Conservation (phyloP, 176 grass and related monocot genomes). For the Bonia amplexicaulis region DNA sequence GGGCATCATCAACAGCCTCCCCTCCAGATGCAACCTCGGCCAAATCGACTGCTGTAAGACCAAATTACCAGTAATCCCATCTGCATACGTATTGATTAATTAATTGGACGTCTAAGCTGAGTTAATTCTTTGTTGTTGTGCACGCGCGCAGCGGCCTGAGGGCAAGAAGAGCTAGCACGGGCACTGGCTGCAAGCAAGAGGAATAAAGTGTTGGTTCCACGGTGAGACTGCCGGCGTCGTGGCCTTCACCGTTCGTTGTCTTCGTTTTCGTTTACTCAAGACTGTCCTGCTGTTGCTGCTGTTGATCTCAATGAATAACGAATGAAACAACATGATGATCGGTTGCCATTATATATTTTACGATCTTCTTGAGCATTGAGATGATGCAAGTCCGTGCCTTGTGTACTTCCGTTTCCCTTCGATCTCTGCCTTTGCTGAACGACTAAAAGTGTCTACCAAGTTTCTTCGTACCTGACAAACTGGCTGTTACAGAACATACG, state of each 20-base stretch:
- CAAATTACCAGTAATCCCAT: neutral
- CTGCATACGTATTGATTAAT: neutral
- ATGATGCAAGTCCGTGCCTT: neutral
- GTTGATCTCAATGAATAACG: neutral
- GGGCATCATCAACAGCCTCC: slow-evolving; percentile 72
- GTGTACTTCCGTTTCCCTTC: no score
- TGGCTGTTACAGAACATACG: neutral
- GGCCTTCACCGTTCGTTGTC: neutral
- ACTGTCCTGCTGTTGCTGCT: neutral
- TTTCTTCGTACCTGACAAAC: neutral
- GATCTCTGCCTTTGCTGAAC: neutral
- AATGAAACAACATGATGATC: neutral
- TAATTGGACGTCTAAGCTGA: neutral
- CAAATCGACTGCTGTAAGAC: slow-evolving; percentile 52
- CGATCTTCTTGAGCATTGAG: neutral
- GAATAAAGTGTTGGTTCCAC: neutral
- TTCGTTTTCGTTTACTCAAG: neutral
- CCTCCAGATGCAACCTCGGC: slow-evolving; percentile 48
- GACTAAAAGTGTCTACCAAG: neutral
- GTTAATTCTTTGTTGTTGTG: neutral
- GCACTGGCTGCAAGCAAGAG: neutral
- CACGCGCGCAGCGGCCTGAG: slow-evolving; percentile 31
- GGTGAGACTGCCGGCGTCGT: neutral
- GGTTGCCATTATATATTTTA: neutral
- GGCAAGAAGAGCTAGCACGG: neutral